A percentile compares a stretch with the other conserved stretches of the same genome.
Evolutionary conservation across 1,139 yeast genomes (phyloP).

Genomic region (Neolecta irregularis): DNA sequence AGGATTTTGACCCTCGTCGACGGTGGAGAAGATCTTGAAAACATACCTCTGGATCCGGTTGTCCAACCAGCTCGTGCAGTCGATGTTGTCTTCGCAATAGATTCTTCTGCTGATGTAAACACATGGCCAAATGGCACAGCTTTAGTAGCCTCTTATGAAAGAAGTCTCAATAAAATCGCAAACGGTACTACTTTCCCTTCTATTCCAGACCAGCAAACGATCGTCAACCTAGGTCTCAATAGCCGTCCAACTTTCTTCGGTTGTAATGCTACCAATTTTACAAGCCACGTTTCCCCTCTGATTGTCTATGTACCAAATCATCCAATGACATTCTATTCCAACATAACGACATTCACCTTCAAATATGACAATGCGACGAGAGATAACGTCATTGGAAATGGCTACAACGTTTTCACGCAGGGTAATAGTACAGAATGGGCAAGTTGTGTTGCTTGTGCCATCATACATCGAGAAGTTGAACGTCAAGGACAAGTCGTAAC

Average conservation of each 20-base stretch:
- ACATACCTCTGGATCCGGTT: slow-evolving; percentile 65
- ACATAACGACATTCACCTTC: slow-evolving; percentile 61
- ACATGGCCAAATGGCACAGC: slow-evolving; percentile 51
- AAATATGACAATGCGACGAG: too few relatives aligned
- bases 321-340: slow-evolving; percentile 50
- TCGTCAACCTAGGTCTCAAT: slow-evolving; percentile 39
- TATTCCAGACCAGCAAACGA: slow-evolving; percentile 51
- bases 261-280: slow-evolving; percentile 44
- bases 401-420: slow-evolving; percentile 63
- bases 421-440: slow-evolving; percentile 64
- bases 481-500: slow-evolving; percentile 48
- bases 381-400: too few relatives aligned
- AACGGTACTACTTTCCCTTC: slow-evolving; percentile 57
- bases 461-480: slow-evolving; percentile 68
- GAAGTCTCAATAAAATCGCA: slow-evolving; percentile 45
- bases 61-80: slow-evolving; percentile 53
- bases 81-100: slow-evolving; percentile 70
- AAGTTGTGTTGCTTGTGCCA: slow-evolving; percentile 78
- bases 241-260: slow-evolving; percentile 48
- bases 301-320: slow-evolving; percentile 68
- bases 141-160: slow-evolving; percentile 43
- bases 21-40: slow-evolving; percentile 78
- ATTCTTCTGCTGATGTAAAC: slow-evolving; percentile 71
- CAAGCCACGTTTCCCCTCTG: slow-evolving; percentile 42
- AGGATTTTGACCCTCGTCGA: slow-evolving; percentile 47